A percentile compares a stretch with the other conserved stretches of the same genome.
These are phyloP conservation scores for Clavulina sp. DNA, from an alignment of 768 basidiomycete genomes.

Conservation along the genomic window DNA sequence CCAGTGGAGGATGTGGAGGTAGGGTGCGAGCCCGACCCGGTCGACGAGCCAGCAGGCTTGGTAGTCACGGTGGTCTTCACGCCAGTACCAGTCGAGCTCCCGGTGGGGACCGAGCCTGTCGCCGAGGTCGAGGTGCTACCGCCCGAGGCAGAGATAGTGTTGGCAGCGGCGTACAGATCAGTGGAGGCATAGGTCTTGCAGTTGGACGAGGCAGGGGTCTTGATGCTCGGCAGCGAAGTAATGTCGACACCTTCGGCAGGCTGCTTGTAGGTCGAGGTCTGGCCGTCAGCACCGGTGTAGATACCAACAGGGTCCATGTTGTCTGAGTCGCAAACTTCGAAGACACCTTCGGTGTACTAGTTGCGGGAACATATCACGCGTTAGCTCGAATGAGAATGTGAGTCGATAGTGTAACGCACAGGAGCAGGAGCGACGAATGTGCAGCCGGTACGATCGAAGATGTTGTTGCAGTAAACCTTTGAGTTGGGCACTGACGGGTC, in stretches of 20 bases:
- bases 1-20: no score
- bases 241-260: no score
- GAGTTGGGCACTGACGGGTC: conserved; percentile 14
- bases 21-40: background rate
- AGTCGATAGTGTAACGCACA: background rate
- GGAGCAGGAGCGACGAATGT: conserved; percentile 11
- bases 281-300: conserved; percentile 12
- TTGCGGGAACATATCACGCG: background rate
- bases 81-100: background rate
- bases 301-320: conserved; percentile 12
- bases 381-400: background rate
- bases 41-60: background rate
- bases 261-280: conserved; percentile 3
- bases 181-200: conserved; percentile 15
- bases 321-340: conserved; percentile 14
- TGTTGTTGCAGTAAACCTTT: conserved; percentile 11
- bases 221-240: no score
- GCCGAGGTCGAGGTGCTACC: background rate
- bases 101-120: no score
- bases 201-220: conserved; percentile 15
- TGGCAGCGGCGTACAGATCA: conserved; percentile 2
- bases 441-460: conserved; percentile 15
- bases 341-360: conserved; percentile 12
- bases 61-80: background rate
- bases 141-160: background rate